Evolutionary conservation across 352 stramenopile species (phyloP).

Genomic region (Globisporangium paroecandrum): DNA sequence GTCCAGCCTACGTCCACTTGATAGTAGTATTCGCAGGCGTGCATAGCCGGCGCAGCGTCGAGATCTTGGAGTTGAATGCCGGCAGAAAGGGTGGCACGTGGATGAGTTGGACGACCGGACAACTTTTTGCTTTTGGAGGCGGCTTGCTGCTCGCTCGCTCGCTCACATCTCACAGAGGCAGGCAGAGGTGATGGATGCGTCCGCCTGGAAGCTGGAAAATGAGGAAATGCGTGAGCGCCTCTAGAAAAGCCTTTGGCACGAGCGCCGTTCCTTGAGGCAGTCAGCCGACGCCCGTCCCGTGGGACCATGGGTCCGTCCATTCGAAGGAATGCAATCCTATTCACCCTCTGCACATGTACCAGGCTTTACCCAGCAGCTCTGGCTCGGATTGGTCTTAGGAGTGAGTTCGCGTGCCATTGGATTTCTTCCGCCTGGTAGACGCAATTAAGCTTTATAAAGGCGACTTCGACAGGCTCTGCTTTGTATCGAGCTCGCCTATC

Average conservation of each 20-base stretch:
- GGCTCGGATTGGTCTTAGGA: no score
- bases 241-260: neutral
- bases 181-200: neutral
- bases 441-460: no score
- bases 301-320: neutral
- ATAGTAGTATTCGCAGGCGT: neutral
- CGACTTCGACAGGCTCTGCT: no score
- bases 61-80: constrained; percentile 15
- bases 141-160: neutral
- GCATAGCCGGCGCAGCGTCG: neutral
- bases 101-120: constrained; percentile 4
- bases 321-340: neutral
- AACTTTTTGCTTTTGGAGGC: neutral
- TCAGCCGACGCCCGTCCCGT: neutral
- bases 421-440: no score
- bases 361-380: no score
- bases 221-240: neutral
- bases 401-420: no score
- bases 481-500: no score
- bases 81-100: neutral
- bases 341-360: neutral
- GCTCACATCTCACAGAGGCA: neutral
- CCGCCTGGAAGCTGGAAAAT: neutral
- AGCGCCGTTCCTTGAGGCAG: neutral
- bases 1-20: neutral